Conservation (phyloP, 1,139 yeast genomes). For the Yamadazyma mexicana region DNA sequence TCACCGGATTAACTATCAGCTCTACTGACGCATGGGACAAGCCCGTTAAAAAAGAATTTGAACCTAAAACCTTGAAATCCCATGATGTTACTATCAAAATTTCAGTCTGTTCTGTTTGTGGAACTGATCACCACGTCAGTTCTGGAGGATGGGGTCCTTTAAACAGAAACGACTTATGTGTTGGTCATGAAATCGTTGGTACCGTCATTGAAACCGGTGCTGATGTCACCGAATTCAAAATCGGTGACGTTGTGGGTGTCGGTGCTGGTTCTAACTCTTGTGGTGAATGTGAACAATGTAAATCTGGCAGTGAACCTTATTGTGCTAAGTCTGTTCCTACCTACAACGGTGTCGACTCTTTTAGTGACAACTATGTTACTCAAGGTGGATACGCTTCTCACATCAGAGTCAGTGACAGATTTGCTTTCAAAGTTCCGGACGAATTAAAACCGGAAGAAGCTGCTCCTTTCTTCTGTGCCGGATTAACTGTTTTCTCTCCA, state of each 20-base stretch:
- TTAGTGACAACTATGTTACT: slow-evolving; percentile 19
- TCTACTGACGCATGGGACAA: slow-evolving; percentile 34
- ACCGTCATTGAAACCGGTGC: slow-evolving; percentile 48
- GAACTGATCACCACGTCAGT: slow-evolving; percentile 53
- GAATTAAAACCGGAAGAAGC: slow-evolving; percentile 44
- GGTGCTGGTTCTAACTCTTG: slow-evolving; percentile 58
- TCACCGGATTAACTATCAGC: slow-evolving; percentile 12
- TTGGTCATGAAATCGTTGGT: slow-evolving; percentile 58
- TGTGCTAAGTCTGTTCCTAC: slow-evolving; percentile 46
- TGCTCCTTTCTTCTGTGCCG: slow-evolving; percentile 70
- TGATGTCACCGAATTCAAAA: slow-evolving; percentile 44
- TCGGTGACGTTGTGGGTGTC: slow-evolving; percentile 63
- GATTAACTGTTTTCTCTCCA: slow-evolving; percentile 63
- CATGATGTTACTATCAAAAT: slow-evolving; percentile 48
- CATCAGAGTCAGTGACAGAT: slow-evolving; percentile 52
- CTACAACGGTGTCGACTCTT: slow-evolving; percentile 28
- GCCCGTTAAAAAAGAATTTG: slow-evolving; percentile 40
- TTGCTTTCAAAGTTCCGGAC: slow-evolving; percentile 61
- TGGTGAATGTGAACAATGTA: slow-evolving; percentile 48
- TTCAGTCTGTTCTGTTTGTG: slow-evolving; percentile 61
- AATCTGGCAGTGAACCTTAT: slow-evolving; percentile 47
- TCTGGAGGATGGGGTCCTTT: slow-evolving; percentile 39
- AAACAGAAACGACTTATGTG: slow-evolving; percentile 23
- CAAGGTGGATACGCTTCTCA: slow-evolving; percentile 67
- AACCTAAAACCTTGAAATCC: slow-evolving; percentile 41